Conservation (phyloP, 2,329 filamentous ascomycete genomes). For the Cladorrhinum sp. region DNA sequence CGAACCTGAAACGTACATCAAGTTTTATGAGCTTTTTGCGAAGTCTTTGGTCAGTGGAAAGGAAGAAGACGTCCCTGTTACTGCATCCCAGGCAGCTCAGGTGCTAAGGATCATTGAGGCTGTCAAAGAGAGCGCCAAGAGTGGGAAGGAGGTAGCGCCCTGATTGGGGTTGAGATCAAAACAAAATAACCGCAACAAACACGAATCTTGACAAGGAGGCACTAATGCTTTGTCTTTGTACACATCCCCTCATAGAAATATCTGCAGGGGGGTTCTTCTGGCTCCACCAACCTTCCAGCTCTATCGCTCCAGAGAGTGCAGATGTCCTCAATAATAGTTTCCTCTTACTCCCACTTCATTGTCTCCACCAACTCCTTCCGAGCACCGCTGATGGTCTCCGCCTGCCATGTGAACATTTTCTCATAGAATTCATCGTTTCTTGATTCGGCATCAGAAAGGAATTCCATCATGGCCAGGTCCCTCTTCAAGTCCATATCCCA, state of each 20-base stretch:
- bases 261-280: too few species aligned
- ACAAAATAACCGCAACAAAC: background rate
- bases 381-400: background rate
- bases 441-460: background rate
- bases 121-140: conserved; percentile 48
- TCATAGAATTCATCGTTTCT: background rate
- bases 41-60: conserved; percentile 46
- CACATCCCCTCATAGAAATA: background rate
- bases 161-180: background rate
- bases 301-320: too few species aligned
- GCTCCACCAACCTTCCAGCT: too few species aligned
- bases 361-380: background rate
- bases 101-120: conserved; percentile 54
- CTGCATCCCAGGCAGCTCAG: conserved; percentile 50
- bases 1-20: conserved; percentile 63
- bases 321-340: too few species aligned
- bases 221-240: background rate
- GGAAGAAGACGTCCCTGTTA: conserved; percentile 52
- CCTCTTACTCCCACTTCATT: background rate
- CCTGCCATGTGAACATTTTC: background rate
- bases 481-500: background rate
- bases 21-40: conserved; percentile 60
- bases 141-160: conserved; percentile 42
- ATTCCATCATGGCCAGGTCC: background rate
- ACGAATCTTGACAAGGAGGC: background rate